phyloP scores from a whole-genome alignment of 176 grass and related monocot genomes.

The Lolium multiflorum region DNA sequence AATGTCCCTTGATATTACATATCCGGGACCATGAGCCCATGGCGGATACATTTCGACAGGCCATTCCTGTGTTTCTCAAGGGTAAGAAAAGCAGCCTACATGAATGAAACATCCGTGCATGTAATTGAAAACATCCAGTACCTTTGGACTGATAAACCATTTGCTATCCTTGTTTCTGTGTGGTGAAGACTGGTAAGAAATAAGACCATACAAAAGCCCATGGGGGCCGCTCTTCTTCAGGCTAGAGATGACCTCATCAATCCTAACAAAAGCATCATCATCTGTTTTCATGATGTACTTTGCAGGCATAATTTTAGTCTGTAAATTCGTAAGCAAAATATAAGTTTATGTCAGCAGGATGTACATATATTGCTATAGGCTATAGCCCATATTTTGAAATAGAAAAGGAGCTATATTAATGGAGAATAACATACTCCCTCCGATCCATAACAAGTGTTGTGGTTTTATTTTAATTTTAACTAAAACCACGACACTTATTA shows the following conservation, averaged over 20 bases:
- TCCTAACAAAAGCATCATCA: constrained; percentile 96
- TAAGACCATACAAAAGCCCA: constrained; percentile 85
- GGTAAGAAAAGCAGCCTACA: constrained; percentile 36
- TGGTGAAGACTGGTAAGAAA: constrained; percentile 84
- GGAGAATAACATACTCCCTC: neutral
- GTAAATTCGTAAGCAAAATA: constrained; percentile 45
- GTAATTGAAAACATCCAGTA: constrained; percentile 40
- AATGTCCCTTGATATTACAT: constrained; percentile 83
- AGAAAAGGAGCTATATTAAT: constrained; percentile 3
- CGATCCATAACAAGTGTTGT: no score
- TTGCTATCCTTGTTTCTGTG: constrained; percentile 88
- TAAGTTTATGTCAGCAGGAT: neutral
- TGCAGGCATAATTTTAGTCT: constrained; percentile 75
- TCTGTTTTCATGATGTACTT: constrained; percentile 99
- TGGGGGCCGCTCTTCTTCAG: constrained; percentile 60
- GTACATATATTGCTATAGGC: no score
- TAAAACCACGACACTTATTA: no score
- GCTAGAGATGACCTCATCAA: constrained; percentile 83
- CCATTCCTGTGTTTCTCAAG: constrained; percentile 69
- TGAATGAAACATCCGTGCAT: neutral
- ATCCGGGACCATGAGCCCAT: constrained; percentile 96
- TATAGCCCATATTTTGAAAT: neutral
- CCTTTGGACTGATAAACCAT: constrained; percentile 91
- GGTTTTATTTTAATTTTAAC: no score
- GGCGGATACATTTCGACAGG: constrained; percentile 69